Evolutionary conservation across 75 land plant genomes (phyloP).

Genomic region (Pseudotsuga menziesii): DNA sequence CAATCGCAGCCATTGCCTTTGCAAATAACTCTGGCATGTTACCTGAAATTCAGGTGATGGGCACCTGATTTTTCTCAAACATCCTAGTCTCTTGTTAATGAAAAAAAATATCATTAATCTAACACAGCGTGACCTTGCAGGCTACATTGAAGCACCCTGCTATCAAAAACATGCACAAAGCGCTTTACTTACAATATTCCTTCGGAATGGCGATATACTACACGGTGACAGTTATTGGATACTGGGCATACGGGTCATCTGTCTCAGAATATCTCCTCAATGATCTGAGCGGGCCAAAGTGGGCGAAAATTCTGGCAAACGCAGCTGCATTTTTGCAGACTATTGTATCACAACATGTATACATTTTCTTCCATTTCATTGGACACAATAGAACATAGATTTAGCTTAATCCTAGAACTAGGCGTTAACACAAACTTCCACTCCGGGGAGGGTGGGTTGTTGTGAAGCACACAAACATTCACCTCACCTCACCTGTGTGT

Average conservation of each 20-base stretch:
- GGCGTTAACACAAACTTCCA: too few species aligned
- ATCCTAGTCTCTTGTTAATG: neutral
- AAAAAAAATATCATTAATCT: neutral
- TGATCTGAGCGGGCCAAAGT: slow-evolving; percentile 37
- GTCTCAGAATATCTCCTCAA: slow-evolving; percentile 37
- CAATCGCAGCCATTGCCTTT: slow-evolving; percentile 41
- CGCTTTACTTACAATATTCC: slow-evolving; percentile 34
- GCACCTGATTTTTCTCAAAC: neutral
- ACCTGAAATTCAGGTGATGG: slow-evolving; percentile 55
- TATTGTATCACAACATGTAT: slow-evolving; percentile 47
- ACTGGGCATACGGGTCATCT: slow-evolving; percentile 57
- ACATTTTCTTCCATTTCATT: too few species aligned
- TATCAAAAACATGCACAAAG: slow-evolving; percentile 46
- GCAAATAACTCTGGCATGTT: slow-evolving; percentile 52
- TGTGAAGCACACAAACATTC: too few species aligned
- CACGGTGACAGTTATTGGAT: slow-evolving; percentile 38
- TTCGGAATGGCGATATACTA: slow-evolving; percentile 32
- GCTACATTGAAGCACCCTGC: slow-evolving; percentile 42
- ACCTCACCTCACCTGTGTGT: too few species aligned
- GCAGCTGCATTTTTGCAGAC: slow-evolving; percentile 41
- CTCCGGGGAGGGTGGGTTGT: too few species aligned
- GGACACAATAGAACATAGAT: too few species aligned
- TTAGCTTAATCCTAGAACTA: too few species aligned
- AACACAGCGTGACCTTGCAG: slow-evolving; percentile 15
- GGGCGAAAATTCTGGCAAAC: slow-evolving; percentile 36